Conservation (phyloP, 108 stramenopile species). For the Epithemia pelagica region DNA sequence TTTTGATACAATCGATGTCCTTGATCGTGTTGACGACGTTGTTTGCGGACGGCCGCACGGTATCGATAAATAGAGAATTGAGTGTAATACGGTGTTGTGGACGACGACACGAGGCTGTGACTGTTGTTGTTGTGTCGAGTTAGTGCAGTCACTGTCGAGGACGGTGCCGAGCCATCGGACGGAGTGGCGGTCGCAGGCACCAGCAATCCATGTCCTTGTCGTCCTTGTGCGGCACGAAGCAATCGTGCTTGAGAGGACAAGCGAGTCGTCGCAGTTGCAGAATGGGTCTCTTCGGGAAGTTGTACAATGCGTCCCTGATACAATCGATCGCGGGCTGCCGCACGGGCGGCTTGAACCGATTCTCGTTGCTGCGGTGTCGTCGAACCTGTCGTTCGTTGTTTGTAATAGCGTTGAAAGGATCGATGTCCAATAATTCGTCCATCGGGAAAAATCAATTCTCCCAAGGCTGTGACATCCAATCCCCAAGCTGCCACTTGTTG, state of each 20-base stretch:
- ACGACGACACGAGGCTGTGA: background rate
- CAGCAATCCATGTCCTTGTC: constrained; percentile 59
- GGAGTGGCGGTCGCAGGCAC: constrained; percentile 27
- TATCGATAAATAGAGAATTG: constrained; percentile 79
- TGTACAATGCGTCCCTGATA: constrained; percentile 64
- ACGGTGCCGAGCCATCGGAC: constrained; percentile 4
- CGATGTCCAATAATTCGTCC: constrained; percentile 87
- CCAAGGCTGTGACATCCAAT: constrained; percentile 80
- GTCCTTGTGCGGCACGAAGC: constrained; percentile 19
- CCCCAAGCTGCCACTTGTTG: constrained; percentile 69
- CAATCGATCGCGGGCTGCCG: constrained; percentile 71
- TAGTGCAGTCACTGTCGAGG: background rate
- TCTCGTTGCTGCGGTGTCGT: constrained; percentile 20
- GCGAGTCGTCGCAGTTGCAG: no score
- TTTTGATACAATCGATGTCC: constrained; percentile 45
- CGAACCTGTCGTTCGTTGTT: constrained; percentile 49
- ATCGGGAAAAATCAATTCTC: constrained; percentile 82
- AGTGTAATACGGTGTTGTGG: constrained; percentile 28
- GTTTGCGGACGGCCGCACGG: constrained; percentile 72
- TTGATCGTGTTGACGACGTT: constrained; percentile 54
- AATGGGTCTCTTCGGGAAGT: constrained; percentile 4
- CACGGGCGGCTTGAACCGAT: constrained; percentile 60
- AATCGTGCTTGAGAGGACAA: constrained; percentile 3
- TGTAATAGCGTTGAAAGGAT: constrained; percentile 70
- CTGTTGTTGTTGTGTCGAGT: background rate